phyloP scores from a whole-genome alignment of 495 filamentous ascomycete genomes.

The Penicillium atrosanguineum region DNA sequence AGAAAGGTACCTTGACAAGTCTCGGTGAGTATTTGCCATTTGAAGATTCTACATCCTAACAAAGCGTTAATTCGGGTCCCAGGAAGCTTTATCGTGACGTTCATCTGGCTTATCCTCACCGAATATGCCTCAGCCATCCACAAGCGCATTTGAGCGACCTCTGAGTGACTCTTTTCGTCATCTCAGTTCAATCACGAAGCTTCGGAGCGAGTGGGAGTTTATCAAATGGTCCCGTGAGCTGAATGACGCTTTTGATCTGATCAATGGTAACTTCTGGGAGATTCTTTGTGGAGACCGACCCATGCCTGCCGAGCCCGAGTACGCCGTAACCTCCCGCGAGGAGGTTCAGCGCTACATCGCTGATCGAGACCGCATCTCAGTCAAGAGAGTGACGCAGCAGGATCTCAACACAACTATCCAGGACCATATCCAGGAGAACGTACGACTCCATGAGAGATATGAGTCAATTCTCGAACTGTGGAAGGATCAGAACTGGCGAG shows the following conservation, averaged over 20 bases:
- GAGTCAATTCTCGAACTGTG: neutral
- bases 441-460: neutral
- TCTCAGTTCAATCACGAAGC: neutral
- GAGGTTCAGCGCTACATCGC: neutral
- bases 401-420: neutral
- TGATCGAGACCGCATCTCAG: neutral
- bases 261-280: neutral
- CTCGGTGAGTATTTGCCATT: neutral
- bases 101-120: neutral
- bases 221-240: neutral
- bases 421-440: neutral
- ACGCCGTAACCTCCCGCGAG: neutral
- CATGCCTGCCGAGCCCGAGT: neutral
- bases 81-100: neutral
- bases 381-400: neutral
- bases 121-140: neutral
- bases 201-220: neutral
- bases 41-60: neutral
- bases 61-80: neutral
- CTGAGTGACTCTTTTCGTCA: neutral
- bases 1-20: too few relatives aligned
- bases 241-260: neutral
- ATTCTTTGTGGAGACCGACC: neutral
- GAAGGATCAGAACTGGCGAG: neutral
- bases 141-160: neutral